phyloP scores from a whole-genome alignment of 805 yeast genomes.

The Ogataea methylovora region DNA sequence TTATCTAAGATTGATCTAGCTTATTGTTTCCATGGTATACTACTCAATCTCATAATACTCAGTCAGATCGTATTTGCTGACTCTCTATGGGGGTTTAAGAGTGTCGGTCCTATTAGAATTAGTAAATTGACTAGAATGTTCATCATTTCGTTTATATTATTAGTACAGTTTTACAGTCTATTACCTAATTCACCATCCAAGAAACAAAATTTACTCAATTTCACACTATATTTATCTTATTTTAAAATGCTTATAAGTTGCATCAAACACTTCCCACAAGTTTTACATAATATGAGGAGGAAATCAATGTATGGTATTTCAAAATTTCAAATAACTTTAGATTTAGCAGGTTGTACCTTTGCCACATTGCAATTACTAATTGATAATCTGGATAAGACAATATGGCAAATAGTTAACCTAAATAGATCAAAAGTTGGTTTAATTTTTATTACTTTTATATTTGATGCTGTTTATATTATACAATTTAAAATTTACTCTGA shows the following conservation, averaged over 20 bases:
- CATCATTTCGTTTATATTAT: conserved; percentile 11
- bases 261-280: conserved; percentile 45
- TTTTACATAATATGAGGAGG: conserved; percentile 31
- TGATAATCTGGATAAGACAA: conserved; percentile 23
- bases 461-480: conserved; percentile 18
- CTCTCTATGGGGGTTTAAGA: conserved; percentile 25
- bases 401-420: conserved; percentile 20
- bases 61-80: conserved; percentile 31
- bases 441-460: conserved; percentile 26
- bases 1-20: conserved; percentile 37
- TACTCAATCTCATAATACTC: conserved; percentile 29
- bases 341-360: conserved; percentile 34
- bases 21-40: conserved; percentile 41
- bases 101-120: conserved; percentile 12
- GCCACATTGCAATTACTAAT: conserved; percentile 31
- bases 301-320: conserved; percentile 40
- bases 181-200: conserved; percentile 21
- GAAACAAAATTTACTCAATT: conserved; percentile 24
- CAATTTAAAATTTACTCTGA: no score
- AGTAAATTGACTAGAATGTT: conserved; percentile 8
- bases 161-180: conserved; percentile 14
- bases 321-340: conserved; percentile 30
- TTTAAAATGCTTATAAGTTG: conserved; percentile 37
- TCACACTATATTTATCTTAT: conserved; percentile 34
- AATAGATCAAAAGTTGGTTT: conserved; percentile 40